Evolutionary conservation across 23 red algal genomes (phyloP), one percentile per base, ranked within the genome.

Genomic region (Gracilaria gracilis): DNA sequence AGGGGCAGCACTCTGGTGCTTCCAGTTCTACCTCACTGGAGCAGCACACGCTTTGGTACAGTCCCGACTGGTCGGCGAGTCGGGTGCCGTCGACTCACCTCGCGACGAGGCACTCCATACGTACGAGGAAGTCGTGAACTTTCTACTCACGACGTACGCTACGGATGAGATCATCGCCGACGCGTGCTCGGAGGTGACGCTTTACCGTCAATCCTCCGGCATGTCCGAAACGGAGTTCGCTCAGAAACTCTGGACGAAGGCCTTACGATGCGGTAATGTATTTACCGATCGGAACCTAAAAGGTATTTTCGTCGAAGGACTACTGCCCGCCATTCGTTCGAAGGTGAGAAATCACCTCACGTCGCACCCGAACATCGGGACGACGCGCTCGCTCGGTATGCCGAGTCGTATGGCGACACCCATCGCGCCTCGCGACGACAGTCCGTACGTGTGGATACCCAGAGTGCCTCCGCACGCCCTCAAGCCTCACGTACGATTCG

Each of bases 161-260:
- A 67, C 34, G 57, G 6, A 67, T 0, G 81, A 69, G 38, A 38
- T 69, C 5, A 67, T 85, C 36, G 35, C 59, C 7, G 15, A 66
- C 36, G 81, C 55, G 11, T 66, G 40, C 38, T 0, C 27, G n/a
- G 25, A 85, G 44, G 59, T 85, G 4, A 66, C 62, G 21, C 64
- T 29, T n/a, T 42, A 25, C 34, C 3, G 46, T 21, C 55, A 85
- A 31, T 1, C 19, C 0, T 5, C 81, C 4, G 61, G 23, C 15
- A 86, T 51, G 40, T n/a, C 83, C 59, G 61, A 73, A 2, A 71
- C 83, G 65, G 66, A 67, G 28, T 75, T 75, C 46, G 0, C 65
- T 0, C 33, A 86, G 66, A 42, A 53, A 32, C 12, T 70, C 38
- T 54, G 61, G 32, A 71, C 83, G 25, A 75, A 58, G 17, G 61